Evolutionary conservation across 1,139 yeast genomes (phyloP).

Genomic region (Debaryomyces psychrophilus): DNA sequence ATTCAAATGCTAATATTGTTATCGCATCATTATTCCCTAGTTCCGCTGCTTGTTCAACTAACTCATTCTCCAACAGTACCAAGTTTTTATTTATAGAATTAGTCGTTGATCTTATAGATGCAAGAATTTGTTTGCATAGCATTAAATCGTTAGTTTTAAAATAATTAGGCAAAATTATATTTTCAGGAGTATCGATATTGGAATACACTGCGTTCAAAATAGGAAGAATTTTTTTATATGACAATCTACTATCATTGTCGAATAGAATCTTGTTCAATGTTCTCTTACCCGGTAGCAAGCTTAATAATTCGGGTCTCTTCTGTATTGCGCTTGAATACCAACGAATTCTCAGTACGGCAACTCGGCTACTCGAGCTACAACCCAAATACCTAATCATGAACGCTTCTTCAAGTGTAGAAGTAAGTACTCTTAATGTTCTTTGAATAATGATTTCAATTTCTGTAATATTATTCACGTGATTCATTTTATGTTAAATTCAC

Average conservation of each 20-base stretch:
- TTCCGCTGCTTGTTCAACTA: slow-evolving; percentile 83
- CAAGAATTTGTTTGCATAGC: slow-evolving; percentile 67
- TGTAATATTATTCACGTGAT: not conserved
- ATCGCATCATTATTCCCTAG: slow-evolving; percentile 82
- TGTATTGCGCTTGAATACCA: slow-evolving; percentile 2
- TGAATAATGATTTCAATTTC: not conserved
- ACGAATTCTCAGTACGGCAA: not conserved
- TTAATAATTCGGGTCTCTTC: slow-evolving; percentile 45
- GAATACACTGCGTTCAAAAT: slow-evolving; percentile 54
- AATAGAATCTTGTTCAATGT: slow-evolving; percentile 61
- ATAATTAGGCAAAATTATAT: slow-evolving; percentile 44
- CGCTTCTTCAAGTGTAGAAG: not conserved
- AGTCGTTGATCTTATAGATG: slow-evolving; percentile 61
- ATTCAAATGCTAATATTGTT: slow-evolving; percentile 67
- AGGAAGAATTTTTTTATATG: slow-evolving; percentile 57
- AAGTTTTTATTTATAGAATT: slow-evolving; percentile 59
- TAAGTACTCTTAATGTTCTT: too few relatives aligned
- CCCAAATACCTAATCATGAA: slow-evolving; percentile 1
- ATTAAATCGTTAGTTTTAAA: slow-evolving; percentile 62
- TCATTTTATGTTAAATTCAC: not conserved
- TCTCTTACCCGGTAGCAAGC: slow-evolving; percentile 61
- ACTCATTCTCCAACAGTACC: slow-evolving; percentile 63
- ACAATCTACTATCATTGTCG: slow-evolving; percentile 62
- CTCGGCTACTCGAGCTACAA: not conserved
- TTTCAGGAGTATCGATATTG: slow-evolving; percentile 39